Percentiles rank a stretch among this genome's conserved stretches.
Conservation (phyloP, 257 asterid species). For the Solanum sitiens region DNA sequence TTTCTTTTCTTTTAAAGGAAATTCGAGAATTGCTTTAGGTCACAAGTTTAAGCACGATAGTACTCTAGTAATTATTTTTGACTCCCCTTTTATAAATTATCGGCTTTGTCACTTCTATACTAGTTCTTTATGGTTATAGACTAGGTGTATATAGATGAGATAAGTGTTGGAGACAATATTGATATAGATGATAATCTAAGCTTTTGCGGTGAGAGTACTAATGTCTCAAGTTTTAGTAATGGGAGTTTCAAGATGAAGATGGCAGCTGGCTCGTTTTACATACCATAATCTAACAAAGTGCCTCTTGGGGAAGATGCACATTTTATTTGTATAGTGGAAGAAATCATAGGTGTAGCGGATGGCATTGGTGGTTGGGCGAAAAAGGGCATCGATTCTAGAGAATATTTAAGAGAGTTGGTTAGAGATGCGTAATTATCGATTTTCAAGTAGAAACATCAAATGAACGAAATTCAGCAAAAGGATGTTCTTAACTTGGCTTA, state of each 20-base stretch:
- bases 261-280: constrained; percentile 1
- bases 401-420: constrained; percentile 9
- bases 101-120: background rate
- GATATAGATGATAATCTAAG: background rate
- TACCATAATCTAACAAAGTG: background rate
- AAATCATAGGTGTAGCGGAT: constrained; percentile 16
- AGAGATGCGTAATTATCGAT: background rate
- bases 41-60: too few relatives aligned
- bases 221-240: background rate
- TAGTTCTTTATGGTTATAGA: background rate
- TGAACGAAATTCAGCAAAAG: background rate
- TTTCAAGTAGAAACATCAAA: too few relatives aligned
- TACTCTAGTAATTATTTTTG: background rate
- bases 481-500: background rate
- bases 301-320: constrained; percentile 19
- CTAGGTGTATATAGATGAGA: background rate
- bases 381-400: constrained; percentile 9
- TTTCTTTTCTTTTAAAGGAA: background rate
- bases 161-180: background rate
- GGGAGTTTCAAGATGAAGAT: background rate
- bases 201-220: background rate
- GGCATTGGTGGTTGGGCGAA: constrained; percentile 15
- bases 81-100: background rate
- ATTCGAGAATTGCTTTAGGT: background rate
- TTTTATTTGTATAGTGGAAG: background rate